phyloP scores from a whole-genome alignment of 73 alveolate species.

The Stentor coeruleus region DNA sequence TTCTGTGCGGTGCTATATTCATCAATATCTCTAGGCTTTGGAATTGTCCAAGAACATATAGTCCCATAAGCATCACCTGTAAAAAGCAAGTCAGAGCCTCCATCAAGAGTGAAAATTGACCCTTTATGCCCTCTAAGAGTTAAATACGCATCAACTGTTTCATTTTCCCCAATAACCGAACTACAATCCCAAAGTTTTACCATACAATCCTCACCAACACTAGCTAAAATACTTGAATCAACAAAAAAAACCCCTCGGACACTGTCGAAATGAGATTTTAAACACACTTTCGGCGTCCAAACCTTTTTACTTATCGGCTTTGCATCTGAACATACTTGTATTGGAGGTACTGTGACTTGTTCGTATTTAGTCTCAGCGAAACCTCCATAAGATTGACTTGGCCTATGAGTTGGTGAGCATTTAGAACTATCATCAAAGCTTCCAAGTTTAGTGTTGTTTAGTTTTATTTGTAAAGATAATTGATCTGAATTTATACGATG shows the following conservation, averaged over 20 bases:
- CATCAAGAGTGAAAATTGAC: slow-evolving; percentile 34
- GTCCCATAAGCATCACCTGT: slow-evolving; percentile 44
- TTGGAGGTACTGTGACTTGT: background rate
- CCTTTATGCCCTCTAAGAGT: slow-evolving; percentile 49
- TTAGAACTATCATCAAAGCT: background rate
- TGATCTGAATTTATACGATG: background rate
- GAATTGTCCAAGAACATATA: slow-evolving; percentile 34
- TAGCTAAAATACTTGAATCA: slow-evolving; percentile 28
- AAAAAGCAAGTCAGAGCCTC: slow-evolving; percentile 29
- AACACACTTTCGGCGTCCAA: background rate
- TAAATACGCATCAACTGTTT: slow-evolving; percentile 35
- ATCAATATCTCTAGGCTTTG: slow-evolving; percentile 32
- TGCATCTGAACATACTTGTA: background rate
- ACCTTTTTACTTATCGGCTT: background rate
- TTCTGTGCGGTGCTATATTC: slow-evolving; percentile 11
- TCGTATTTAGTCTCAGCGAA: background rate
- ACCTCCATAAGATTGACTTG: background rate
- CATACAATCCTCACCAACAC: slow-evolving; percentile 38
- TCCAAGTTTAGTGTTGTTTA: background rate
- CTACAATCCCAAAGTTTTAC: slow-evolving; percentile 39
- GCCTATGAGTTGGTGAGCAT: background rate
- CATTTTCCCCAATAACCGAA: background rate
- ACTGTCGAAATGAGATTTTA: slow-evolving; percentile 41
- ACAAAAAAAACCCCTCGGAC: slow-evolving; percentile 38
- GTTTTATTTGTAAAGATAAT: background rate